Base-by-base conservation (phyloP, 441 rosid genomes). In the Brassica hybrid region DNA sequence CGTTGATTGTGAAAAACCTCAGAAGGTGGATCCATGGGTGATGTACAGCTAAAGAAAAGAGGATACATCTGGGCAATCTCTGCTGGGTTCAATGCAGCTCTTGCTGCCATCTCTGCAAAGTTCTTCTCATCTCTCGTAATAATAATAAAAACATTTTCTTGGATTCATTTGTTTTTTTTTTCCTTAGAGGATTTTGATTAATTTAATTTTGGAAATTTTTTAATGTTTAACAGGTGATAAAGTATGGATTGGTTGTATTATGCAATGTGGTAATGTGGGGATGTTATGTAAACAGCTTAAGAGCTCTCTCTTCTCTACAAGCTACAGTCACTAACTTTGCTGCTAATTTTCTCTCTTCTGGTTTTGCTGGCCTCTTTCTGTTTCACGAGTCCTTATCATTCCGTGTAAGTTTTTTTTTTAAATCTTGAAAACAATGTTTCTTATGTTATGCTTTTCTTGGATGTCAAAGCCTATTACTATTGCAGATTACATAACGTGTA, bases 181-280 rank as follows among this genome's bases (percentile, higher is more conserved):
- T 8, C 2, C 11, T 3, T 36, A 8, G 38, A 32, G 38, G 38
- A 32, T 1, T 32, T 32, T 41, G 57, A 50, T 50, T 50, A 14
- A 14, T 50, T 50, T 50, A 14, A 5, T 50, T 48, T 48, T 48
- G 43, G 43, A 36, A 1, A 7, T 34, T 41, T 41, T 41, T n/a
- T 50, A n/a, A 16, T 56, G 30, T 6, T 41, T 5, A 52, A 34
- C 89, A 94, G 97, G 65, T 88, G 5, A 17, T 88, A 10, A 86
- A 75, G 70, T 92, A 86, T 77, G 85, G 91, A n/a, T 59, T 88
- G 81, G 88, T 94, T 62, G 80, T 89, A 57, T 18, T 89, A 2
- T 92, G 89, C 73, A 94, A 92, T 43, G 82, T 91, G 43, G 80
- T 84, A 34, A 91, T 94, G 93, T 94, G 98, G 98, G 96, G 89